Conservation (phyloP, 495 filamentous ascomycete species). For the Neurospora intermedia region DNA sequence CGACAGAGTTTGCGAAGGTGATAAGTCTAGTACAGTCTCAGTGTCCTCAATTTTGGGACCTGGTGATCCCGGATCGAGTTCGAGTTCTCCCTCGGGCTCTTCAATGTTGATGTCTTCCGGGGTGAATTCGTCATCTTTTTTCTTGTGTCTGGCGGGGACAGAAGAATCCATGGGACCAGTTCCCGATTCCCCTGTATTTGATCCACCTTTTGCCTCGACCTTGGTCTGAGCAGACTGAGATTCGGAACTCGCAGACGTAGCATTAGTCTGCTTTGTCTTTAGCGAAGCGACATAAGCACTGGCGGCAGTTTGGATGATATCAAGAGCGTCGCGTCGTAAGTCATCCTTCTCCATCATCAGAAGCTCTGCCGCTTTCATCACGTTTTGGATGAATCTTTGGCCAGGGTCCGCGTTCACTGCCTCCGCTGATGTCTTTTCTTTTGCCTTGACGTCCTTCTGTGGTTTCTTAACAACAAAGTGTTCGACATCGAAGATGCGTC, state of each 20-base stretch:
- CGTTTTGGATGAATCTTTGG: constrained; percentile 29
- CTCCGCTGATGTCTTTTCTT: constrained; percentile 20
- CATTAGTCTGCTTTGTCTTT: constrained; percentile 10
- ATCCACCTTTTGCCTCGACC: not conserved
- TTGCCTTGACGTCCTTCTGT: constrained; percentile 14
- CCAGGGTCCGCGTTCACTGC: constrained; percentile 14
- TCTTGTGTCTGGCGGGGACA: constrained; percentile 10
- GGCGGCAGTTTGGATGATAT: constrained; percentile 33
- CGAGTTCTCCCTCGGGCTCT: constrained; percentile 29
- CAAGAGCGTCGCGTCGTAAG: constrained; percentile 27
- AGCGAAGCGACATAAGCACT: constrained; percentile 30
- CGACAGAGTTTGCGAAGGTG: not conserved
- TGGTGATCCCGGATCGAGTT: constrained; percentile 18
- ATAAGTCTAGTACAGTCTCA: not conserved
- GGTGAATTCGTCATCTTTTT: constrained; percentile 17
- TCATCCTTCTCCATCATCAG: constrained; percentile 25
- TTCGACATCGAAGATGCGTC: constrained; percentile 43
- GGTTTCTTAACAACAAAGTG: constrained; percentile 17
- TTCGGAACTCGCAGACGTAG: not conserved
- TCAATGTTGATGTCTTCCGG: constrained; percentile 41
- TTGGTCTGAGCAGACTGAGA: constrained; percentile 1
- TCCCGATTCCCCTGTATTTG: not conserved
- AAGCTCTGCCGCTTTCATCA: constrained; percentile 27
- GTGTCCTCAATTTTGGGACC: not conserved
- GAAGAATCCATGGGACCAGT: not conserved